These are phyloP conservation scores for Hypocrella siamensis DNA, from an alignment of 2,329 filamentous ascomycete species.

Conservation along the genomic window DNA sequence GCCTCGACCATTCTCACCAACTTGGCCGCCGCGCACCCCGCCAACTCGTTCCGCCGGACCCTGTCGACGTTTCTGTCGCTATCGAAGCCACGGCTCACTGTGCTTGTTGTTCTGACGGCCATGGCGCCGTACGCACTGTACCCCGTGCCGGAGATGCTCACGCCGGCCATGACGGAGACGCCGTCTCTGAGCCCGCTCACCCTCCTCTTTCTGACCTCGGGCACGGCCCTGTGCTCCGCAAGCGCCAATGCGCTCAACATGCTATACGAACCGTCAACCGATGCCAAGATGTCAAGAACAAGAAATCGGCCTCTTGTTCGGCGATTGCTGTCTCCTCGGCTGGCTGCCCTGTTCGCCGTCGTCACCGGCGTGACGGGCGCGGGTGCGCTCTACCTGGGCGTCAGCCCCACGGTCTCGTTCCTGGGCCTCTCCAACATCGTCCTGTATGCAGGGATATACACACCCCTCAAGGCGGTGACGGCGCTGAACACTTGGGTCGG, in stretches of 20 bases:
- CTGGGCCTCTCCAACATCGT: slow-evolving; percentile 74
- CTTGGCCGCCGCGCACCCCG: slow-evolving; percentile 31
- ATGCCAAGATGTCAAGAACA: slow-evolving; percentile 88
- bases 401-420: slow-evolving; percentile 83
- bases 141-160: slow-evolving; percentile 75
- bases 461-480: slow-evolving; percentile 75
- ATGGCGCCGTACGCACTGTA: slow-evolving; percentile 88
- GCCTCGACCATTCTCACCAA: slow-evolving; percentile 41
- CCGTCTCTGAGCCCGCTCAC: slow-evolving; percentile 84
- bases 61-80: slow-evolving; percentile 75
- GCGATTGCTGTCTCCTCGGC: slow-evolving; percentile 54
- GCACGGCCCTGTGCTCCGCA: slow-evolving; percentile 78
- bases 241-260: slow-evolving; percentile 94
- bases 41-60: slow-evolving; percentile 43
- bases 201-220: slow-evolving; percentile 77
- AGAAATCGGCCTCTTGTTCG: slow-evolving; percentile 80
- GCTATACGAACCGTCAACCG: slow-evolving; percentile 82
- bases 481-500: slow-evolving; percentile 91
- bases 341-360: slow-evolving; percentile 67
- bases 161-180: slow-evolving; percentile 45
- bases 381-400: slow-evolving; percentile 66
- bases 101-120: slow-evolving; percentile 79
- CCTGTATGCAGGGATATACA: slow-evolving; percentile 86
- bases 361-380: slow-evolving; percentile 54
- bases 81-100: slow-evolving; percentile 86